Conservation (phyloP, 2,329 filamentous ascomycete genomes). For the Fusarium clavum region DNA sequence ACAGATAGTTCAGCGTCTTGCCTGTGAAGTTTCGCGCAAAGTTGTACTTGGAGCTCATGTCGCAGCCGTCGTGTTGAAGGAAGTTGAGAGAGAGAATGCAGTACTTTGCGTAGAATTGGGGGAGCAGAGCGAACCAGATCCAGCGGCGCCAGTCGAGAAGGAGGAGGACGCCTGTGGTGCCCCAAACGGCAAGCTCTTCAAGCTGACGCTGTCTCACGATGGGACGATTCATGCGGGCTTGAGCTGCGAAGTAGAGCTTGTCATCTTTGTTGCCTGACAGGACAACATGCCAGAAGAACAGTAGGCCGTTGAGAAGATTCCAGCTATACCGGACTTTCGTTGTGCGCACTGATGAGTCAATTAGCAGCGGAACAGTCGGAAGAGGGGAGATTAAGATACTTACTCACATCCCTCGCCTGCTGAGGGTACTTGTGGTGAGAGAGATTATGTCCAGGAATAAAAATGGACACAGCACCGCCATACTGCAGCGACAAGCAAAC, state of each 20-base stretch:
- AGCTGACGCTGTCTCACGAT: conserved; percentile 15
- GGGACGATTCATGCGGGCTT: conserved; percentile 19
- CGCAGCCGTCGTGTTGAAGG: conserved; percentile 22
- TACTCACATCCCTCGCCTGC: conserved; percentile 24
- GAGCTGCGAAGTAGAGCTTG: conserved; percentile 18
- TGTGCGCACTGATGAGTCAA: conserved; percentile 12
- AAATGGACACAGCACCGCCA: conserved; percentile 19
- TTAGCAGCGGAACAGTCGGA: not conserved
- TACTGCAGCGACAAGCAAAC: conserved; percentile 27
- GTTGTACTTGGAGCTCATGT: conserved; percentile 27
- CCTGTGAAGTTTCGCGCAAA: conserved; percentile 24
- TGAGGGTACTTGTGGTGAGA: conserved; percentile 31
- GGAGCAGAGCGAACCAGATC: conserved; percentile 22
- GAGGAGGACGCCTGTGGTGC: conserved; percentile 2
- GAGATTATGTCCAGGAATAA: conserved; percentile 21
- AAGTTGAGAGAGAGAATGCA: conserved; percentile 24
- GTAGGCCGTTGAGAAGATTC: conserved; percentile 16
- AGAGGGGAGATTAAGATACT: not conserved
- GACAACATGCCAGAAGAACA: conserved; percentile 27
- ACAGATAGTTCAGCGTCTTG: conserved; percentile 6
- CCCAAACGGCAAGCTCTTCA: conserved; percentile 23
- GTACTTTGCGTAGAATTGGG: conserved; percentile 21
- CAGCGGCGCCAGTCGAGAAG: conserved; percentile 19
- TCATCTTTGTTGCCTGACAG: conserved; percentile 18
- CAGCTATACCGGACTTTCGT: conserved; percentile 29